Percentiles rank a stretch among this genome's conserved stretches.
phyloP scores from a whole-genome alignment of 2,329 filamentous ascomycete genomes.

The Xylaria sp. region DNA sequence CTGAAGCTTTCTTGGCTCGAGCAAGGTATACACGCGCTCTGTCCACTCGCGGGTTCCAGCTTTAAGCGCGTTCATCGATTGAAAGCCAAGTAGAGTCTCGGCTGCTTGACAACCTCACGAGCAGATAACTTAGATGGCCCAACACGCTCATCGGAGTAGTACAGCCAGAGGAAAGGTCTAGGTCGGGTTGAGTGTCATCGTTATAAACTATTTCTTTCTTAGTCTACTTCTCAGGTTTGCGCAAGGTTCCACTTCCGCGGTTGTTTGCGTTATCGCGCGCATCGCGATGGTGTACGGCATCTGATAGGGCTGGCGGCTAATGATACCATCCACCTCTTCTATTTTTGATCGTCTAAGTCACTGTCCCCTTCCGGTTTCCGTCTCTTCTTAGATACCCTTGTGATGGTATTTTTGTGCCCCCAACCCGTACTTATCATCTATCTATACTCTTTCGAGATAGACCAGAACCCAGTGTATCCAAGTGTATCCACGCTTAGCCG shows the following conservation, averaged over 20 bases:
- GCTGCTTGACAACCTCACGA: background rate
- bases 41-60: background rate
- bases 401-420: slow-evolving; percentile 34
- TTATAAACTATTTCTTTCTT: background rate
- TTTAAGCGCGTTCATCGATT: background rate
- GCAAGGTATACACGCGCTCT: slow-evolving; percentile 1
- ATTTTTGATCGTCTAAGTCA: slow-evolving; percentile 45
- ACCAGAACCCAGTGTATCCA: background rate
- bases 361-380: slow-evolving; percentile 31
- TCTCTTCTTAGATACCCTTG: slow-evolving; percentile 34
- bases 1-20: slow-evolving; percentile 13
- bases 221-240: background rate
- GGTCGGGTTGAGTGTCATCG: background rate
- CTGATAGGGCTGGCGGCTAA: slow-evolving; percentile 52
- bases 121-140: background rate
- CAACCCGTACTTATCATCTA: slow-evolving; percentile 33
- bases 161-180: background rate
- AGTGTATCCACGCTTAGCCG: slow-evolving; percentile 31
- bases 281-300: slow-evolving; percentile 37
- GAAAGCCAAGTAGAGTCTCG: background rate
- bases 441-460: slow-evolving; percentile 22
- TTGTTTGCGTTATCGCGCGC: slow-evolving; percentile 37
- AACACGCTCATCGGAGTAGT: slow-evolving; percentile 1
- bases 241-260: slow-evolving; percentile 27
- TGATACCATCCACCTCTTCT: slow-evolving; percentile 47